Base-by-base conservation (phyloP, 225 moss, liverwort and hornwort species). In the Polytrichum formosum region DNA sequence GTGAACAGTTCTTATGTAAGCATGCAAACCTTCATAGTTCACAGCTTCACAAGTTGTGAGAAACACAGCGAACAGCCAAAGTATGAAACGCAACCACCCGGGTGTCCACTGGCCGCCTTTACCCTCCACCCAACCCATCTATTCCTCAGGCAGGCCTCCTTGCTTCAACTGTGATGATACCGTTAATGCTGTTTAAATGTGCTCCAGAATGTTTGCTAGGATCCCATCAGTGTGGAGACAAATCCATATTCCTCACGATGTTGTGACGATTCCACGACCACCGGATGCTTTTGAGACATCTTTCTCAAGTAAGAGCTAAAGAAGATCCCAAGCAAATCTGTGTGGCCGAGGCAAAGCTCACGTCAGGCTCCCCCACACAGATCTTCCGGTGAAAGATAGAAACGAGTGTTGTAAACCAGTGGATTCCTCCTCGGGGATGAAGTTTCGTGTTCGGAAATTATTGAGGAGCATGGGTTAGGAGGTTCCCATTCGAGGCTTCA, bases 11-110 rank as follows among this genome's bases (percentile, higher is more conserved):
- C 21, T 13, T 62, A 30, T 33, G 28, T 37, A 6, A 17, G 8
- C 7, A 28, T 37, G 9, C 71, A 55, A 5, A 79, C 79, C 83
- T 69, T 84, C 84, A 5, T 28, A 46, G 70, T 80, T 77, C 75
- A 84, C 75, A 28, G 84, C 80, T 35, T 70, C 80, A 8, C 69
- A 80, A 25, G 56, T 59, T 18, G 54, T 64, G 26, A 0, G 31
- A 63, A 53, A 74, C n/a, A 70, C 10, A 53, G 70, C 70, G 10
- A 84, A 72, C 10, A 77, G 20, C 19, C 77, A 58, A 1, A 61
- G 31, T 5, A 26, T 8, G 20, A 33, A 5, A 6, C 31, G 28
- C 1, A 79, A 26, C 74, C 37, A 20, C 29, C 28, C 46, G 64
- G 33, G 25, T 72, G 27, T 10, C 5, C 30, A 33, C 65, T 18